Evolutionary conservation across 306 rosid genomes (phyloP).

Genomic region (Casuarina equisetifolia): DNA sequence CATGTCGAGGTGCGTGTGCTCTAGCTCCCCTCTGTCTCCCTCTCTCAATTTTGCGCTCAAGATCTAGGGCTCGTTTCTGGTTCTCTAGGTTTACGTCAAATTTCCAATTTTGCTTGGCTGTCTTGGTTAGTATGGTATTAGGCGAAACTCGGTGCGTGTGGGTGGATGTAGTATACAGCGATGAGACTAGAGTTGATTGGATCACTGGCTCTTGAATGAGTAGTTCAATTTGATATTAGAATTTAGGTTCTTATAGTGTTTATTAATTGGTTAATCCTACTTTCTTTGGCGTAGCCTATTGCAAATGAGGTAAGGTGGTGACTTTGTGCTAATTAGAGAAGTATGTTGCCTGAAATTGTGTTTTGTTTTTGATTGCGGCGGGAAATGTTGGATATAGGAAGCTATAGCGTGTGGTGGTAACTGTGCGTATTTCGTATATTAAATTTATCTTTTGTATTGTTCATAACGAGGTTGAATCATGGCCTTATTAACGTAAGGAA

Average conservation of each 20-base stretch:
- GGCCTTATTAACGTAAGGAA: background rate
- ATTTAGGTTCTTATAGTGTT: background rate
- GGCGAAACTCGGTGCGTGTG: background rate
- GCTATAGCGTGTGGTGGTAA: background rate
- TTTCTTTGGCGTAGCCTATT: background rate
- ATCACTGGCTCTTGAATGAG: background rate
- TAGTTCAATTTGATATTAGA: background rate
- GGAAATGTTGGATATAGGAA: background rate
- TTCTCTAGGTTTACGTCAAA: background rate
- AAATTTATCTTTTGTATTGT: background rate
- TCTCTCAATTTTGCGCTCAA: background rate
- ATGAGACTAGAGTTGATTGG: background rate
- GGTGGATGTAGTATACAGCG: too few species aligned
- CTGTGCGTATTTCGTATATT: background rate
- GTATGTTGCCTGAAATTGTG: background rate
- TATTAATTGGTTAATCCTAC: background rate
- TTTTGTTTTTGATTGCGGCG: background rate
- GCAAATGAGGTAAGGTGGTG: background rate
- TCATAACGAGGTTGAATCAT: background rate
- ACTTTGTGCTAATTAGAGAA: background rate
- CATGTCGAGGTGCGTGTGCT: slow-evolving; percentile 49
- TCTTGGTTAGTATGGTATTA: background rate
- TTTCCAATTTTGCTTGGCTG: background rate
- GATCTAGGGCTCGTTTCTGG: background rate
- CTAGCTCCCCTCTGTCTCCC: slow-evolving; percentile 2